Evolutionary conservation across 2,329 filamentous ascomycete genomes (phyloP), one percentile per base, ranked within the genome.

Genomic region (Hypoxylon sp.): DNA sequence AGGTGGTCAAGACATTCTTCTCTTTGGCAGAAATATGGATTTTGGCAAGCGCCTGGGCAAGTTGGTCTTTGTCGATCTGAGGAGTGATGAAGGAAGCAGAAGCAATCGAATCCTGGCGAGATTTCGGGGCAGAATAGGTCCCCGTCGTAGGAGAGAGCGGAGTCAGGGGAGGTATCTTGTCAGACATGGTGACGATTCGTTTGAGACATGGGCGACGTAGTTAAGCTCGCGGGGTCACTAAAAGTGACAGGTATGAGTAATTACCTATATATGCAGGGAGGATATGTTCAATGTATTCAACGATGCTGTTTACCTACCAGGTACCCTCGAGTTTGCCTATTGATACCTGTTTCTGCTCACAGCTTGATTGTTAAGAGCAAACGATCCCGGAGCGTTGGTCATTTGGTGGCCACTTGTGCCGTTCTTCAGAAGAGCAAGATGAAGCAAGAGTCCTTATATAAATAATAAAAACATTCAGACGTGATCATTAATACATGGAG

Each of bases 1-100:
- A 98, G 7, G 94, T 96, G 2, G 95, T 98, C 50, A 98, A 84
- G 32, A 89, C 88, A 68, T 91, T 91, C 32, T 92, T 92, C 76
- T 92, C 91, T 74, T 92, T 96, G n/a, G 94, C 94, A 5, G 92
- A 90, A 53, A 85, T 93, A 78, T 97, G 95, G 71, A 97, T 97
- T 73, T 92, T 90, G 79, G 97, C 91, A 65, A 97, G 88, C 16
- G 91, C 87, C 67, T 93, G 88, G 32, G 91, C 88, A 37, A 95
- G 84, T 61, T 92, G 90, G 68, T 93, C 91, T 75, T 88, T 91
- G 77, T 94, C 91, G 41, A 88, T 80, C 51, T 86, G 84, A 1
- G 83, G 79, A 2, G 81, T 77, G 5, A 81, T 80, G 14, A 84
- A 68, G 23, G 88, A 89, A 34, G 75, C 67, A 52, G 81, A 81